These are phyloP conservation scores for Vitis amurensis DNA, from an alignment of 164 flowering plant genomes.

Conservation along the genomic window DNA sequence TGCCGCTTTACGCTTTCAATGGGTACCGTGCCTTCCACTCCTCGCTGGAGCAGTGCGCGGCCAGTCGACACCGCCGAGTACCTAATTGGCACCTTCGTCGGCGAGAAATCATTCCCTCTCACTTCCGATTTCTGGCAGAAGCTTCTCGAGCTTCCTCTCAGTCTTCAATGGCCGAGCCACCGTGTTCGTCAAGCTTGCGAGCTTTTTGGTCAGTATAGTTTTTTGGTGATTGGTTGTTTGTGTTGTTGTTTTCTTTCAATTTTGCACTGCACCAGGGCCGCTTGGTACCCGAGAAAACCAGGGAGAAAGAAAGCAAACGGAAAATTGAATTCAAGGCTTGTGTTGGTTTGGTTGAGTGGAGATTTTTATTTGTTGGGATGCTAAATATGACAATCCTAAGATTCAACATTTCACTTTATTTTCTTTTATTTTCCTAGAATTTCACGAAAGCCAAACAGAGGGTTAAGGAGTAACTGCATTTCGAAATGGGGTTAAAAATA, in stretches of 20 bases:
- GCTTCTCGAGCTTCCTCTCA: slow-evolving; percentile 79
- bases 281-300: no score
- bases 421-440: no score
- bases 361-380: no score
- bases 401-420: no score
- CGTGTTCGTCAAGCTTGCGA: slow-evolving; percentile 73
- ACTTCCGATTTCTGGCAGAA: slow-evolving; percentile 88
- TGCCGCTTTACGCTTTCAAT: slow-evolving; percentile 24
- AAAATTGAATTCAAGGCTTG: no score
- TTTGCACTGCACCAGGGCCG: no score
- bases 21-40: slow-evolving; percentile 92
- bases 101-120: slow-evolving; percentile 74
- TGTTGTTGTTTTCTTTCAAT: not conserved
- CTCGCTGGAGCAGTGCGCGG: slow-evolving; percentile 42
- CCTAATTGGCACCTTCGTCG: slow-evolving; percentile 72
- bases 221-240: not conserved
- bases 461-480: no score
- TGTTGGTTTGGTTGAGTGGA: no score
- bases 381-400: no score
- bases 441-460: no score
- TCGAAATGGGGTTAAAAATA: no score
- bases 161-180: slow-evolving; percentile 61
- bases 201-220: slow-evolving; percentile 52
- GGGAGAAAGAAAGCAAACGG: no score
- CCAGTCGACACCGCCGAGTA: slow-evolving; percentile 75